Evolutionary conservation across 2,329 filamentous ascomycete genomes (phyloP).

Genomic region (Eurotiales sp.): DNA sequence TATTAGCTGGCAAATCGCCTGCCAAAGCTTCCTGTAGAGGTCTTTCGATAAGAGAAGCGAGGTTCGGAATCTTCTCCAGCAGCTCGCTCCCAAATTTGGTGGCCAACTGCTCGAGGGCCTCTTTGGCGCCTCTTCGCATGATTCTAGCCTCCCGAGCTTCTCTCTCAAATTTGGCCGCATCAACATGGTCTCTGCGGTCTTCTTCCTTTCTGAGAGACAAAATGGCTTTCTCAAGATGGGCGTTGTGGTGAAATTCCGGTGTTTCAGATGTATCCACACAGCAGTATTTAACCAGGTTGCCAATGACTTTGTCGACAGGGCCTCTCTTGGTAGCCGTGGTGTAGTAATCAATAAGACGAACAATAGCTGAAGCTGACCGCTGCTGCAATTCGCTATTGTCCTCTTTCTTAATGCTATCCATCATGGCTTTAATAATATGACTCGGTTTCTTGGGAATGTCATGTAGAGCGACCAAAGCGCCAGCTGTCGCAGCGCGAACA

Average conservation of each 20-base stretch:
- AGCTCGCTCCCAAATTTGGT: constrained; percentile 72
- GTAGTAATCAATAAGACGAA: constrained; percentile 79
- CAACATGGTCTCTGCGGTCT: constrained; percentile 85
- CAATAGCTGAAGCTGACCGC: constrained; percentile 80
- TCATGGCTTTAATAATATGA: constrained; percentile 88
- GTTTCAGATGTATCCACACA: constrained; percentile 98
- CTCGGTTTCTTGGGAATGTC: constrained; percentile 90
- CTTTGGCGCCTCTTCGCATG: constrained; percentile 87
- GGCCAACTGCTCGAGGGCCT: constrained; percentile 84
- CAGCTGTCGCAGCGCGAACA: constrained; percentile 80
- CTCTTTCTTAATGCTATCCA: constrained; percentile 96
- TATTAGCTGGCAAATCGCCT: constrained; percentile 66
- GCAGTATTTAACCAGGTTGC: constrained; percentile 94
- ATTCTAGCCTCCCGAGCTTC: constrained; percentile 87
- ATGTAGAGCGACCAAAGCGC: constrained; percentile 81
- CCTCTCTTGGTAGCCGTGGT: constrained; percentile 73
- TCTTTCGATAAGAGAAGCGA: constrained; percentile 74
- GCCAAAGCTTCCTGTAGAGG: constrained; percentile 73
- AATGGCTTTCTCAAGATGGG: constrained; percentile 71
- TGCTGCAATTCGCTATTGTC: constrained; percentile 85
- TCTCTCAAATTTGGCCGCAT: constrained; percentile 82
- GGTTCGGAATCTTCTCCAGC: constrained; percentile 77
- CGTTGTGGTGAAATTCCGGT: constrained; percentile 86
- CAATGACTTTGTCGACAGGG: constrained; percentile 91
- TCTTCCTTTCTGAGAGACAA: constrained; percentile 96